Percentiles rank a stretch among this genome's conserved stretches.
Evolutionary conservation across 139 green algal species (phyloP).

Genomic region (Tetraselmis striata): DNA sequence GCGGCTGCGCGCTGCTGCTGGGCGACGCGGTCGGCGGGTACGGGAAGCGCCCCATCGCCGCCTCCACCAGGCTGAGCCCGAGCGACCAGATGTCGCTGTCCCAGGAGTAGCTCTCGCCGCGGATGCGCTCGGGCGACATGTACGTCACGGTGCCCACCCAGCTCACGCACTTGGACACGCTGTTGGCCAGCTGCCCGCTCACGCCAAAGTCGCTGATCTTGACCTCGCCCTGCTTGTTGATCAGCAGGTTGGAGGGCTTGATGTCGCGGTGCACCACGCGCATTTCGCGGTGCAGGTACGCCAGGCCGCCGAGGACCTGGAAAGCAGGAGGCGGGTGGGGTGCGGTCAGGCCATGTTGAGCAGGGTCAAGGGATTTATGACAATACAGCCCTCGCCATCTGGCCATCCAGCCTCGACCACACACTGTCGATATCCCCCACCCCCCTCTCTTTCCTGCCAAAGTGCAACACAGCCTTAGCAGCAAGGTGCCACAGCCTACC

Average conservation of each 20-base stretch:
- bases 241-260: slow-evolving; percentile 74
- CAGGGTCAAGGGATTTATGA: no score
- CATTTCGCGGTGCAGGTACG: slow-evolving; percentile 50
- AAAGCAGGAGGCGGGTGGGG: no score
- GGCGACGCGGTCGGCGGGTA: slow-evolving; percentile 28
- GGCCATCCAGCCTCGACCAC: no score
- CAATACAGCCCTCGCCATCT: no score
- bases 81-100: slow-evolving; percentile 69
- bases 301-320: slow-evolving; percentile 41
- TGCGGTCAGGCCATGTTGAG: no score
- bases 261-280: slow-evolving; percentile 69
- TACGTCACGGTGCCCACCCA: slow-evolving; percentile 46
- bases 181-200: slow-evolving; percentile 34
- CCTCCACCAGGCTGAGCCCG: slow-evolving; percentile 69
- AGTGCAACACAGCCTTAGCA: no score
- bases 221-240: slow-evolving; percentile 42
- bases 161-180: slow-evolving; percentile 34
- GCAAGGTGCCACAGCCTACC: no score
- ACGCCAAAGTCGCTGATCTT: slow-evolving; percentile 72
- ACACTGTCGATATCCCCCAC: no score
- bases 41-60: slow-evolving; percentile 36
- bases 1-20: slow-evolving; percentile 28
- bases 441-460: no score
- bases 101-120: slow-evolving; percentile 41
- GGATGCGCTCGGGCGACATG: slow-evolving; percentile 46